These are phyloP conservation scores for Fusarium beomiforme DNA, from an alignment of 2,329 filamentous ascomycete genomes.

Conservation along the genomic window DNA sequence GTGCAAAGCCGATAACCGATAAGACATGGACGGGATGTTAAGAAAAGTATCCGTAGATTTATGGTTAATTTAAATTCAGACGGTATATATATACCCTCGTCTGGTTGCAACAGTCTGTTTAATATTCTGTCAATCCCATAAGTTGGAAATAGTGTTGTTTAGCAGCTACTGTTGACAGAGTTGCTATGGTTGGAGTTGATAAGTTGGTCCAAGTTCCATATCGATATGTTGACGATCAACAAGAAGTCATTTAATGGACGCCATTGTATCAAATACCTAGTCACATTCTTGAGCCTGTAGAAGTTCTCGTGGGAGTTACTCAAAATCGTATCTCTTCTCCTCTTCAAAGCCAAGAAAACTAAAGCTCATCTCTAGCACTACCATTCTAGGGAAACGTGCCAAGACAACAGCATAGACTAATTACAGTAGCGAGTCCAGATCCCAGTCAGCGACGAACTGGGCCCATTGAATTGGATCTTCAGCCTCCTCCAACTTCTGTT, in stretches of 20 bases:
- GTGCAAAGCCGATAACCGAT: slow-evolving; percentile 39
- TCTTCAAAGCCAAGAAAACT: not conserved
- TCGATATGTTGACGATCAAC: not conserved
- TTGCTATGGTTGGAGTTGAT: slow-evolving; percentile 23
- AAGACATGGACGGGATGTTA: slow-evolving; percentile 2
- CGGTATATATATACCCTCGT: not conserved
- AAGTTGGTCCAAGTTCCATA: slow-evolving; percentile 26
- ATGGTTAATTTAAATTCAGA: slow-evolving; percentile 5
- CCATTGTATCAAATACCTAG: not conserved
- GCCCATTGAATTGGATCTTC: slow-evolving; percentile 24
- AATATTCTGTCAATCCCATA: too few species aligned
- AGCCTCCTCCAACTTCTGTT: slow-evolving; percentile 30
- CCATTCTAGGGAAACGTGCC: slow-evolving; percentile 36
- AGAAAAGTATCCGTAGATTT: not conserved
- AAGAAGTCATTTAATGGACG: not conserved
- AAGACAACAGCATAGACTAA: slow-evolving; percentile 27
- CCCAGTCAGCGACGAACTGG: slow-evolving; percentile 15
- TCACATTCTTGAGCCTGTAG: not conserved
- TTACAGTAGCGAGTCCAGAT: slow-evolving; percentile 16
- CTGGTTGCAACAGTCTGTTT: not conserved
- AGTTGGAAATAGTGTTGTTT: not conserved
- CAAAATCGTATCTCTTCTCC: not conserved
- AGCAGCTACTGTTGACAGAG: not conserved
- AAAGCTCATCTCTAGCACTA: slow-evolving; percentile 2
- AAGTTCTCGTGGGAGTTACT: not conserved